Conservation (phyloP, 1,284 basidiomycete species). For the Ganoderma resinaceum region DNA sequence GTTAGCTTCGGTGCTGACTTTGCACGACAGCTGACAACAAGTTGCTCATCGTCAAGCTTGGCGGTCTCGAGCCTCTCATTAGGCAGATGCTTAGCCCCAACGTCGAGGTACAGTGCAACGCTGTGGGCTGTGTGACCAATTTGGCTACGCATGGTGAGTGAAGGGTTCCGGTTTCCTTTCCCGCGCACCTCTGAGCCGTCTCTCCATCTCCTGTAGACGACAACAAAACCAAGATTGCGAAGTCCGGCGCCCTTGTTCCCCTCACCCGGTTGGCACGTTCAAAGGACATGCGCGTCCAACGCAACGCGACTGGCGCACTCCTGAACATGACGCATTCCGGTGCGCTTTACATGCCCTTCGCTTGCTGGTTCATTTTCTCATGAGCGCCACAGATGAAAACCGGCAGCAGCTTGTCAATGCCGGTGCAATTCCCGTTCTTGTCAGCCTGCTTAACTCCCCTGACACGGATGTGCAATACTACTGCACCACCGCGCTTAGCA, state of each 20-base stretch:
- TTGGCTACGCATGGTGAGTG: slow-evolving; percentile 93
- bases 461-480: slow-evolving; percentile 99
- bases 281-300: slow-evolving; percentile 99
- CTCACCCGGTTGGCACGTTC: slow-evolving; percentile 96
- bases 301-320: slow-evolving; percentile 97
- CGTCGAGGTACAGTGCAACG: slow-evolving; percentile 99
- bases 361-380: slow-evolving; percentile 12
- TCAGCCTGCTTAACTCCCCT: slow-evolving; percentile 93
- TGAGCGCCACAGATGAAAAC: slow-evolving; percentile 82
- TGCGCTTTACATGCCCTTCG: slow-evolving; percentile 45
- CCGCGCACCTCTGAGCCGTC: not conserved
- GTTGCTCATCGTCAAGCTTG: slow-evolving; percentile 96
- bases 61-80: slow-evolving; percentile 97
- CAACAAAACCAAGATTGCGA: slow-evolving; percentile 99
- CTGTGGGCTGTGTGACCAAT: slow-evolving; percentile 99
- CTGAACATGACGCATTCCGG: slow-evolving; percentile 99
- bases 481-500: slow-evolving; percentile 98
- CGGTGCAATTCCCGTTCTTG: slow-evolving; percentile 97
- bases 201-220: slow-evolving; percentile 68
- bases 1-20: slow-evolving; percentile 27
- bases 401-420: slow-evolving; percentile 98
- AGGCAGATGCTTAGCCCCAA: slow-evolving; percentile 99
- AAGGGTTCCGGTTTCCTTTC: not conserved
- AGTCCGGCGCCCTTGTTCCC: slow-evolving; percentile 97
- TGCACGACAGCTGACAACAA: slow-evolving; percentile 91